A percentile compares a stretch with the other conserved stretches of the same genome.
These are phyloP conservation scores for Jaapia argillacea DNA, from an alignment of 768 basidiomycete genomes.

Conservation along the genomic window DNA sequence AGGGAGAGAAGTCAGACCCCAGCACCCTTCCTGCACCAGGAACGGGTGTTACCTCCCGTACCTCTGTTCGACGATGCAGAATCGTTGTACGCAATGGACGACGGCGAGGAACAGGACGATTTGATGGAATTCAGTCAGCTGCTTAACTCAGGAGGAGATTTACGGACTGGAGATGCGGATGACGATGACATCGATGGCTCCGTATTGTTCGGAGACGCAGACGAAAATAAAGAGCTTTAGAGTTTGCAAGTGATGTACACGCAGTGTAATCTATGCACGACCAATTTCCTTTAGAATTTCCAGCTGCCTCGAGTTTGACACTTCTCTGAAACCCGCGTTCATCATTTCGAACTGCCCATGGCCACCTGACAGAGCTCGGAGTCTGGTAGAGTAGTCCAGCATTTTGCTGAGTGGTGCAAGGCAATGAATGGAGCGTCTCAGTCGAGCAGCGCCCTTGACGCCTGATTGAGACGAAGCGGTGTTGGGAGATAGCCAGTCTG, in stretches of 20 bases:
- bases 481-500: conserved; percentile 68
- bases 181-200: conserved; percentile 71
- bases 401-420: conserved; percentile 72
- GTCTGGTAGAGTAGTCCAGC: conserved; percentile 69
- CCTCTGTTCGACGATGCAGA: conserved; percentile 31
- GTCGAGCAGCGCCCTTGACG: conserved; percentile 20
- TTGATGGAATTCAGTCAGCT: conserved; percentile 72
- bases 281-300: conserved; percentile 79
- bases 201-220: conserved; percentile 74
- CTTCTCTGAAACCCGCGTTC: conserved; percentile 66
- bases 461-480: conserved; percentile 22
- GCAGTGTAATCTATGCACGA: too few relatives aligned
- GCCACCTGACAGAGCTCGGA: conserved; percentile 76
- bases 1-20: conserved; percentile 29
- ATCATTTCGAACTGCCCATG: conserved; percentile 75
- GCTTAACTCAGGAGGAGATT: conserved; percentile 46
- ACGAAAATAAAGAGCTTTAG: conserved; percentile 55
- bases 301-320: conserved; percentile 46
- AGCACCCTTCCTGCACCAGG: conserved; percentile 15
- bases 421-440: conserved; percentile 61
- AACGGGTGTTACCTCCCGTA: conserved; percentile 26
- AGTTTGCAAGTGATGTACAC: neutral
- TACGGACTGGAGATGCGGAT: conserved; percentile 46
- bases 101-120: conserved; percentile 21
- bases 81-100: conserved; percentile 5